Conservation (phyloP, 1,284 basidiomycete species). For the Pterulicium gracile region DNA sequence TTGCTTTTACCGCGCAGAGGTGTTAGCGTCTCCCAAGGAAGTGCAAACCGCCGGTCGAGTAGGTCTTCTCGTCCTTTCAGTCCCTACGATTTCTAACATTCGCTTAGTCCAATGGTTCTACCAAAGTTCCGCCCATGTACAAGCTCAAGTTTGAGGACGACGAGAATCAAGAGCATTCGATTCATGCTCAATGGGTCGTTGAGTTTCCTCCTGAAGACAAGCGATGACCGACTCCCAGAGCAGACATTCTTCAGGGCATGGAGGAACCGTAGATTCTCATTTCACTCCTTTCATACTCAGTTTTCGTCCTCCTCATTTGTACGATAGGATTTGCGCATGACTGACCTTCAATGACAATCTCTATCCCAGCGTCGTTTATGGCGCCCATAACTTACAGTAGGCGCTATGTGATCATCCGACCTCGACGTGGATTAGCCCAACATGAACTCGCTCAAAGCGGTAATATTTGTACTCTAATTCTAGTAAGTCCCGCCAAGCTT, state of each 20-base stretch:
- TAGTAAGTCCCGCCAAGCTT: no score
- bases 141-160: conserved; percentile 77
- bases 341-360: no score
- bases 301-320: no score
- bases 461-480: no score
- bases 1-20: conserved; percentile 77
- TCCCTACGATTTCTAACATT: not conserved
- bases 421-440: no score
- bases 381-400: no score
- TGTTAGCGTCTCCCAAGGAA: conserved; percentile 55
- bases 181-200: conserved; percentile 64
- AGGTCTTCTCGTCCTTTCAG: conserved; percentile 5
- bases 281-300: no score
- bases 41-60: conserved; percentile 34
- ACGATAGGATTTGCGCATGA: no score
- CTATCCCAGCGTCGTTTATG: no score
- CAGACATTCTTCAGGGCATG: conserved; percentile 4
- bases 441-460: no score
- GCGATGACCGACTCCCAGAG: not conserved
- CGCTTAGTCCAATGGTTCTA: conserved; percentile 24
- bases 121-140: conserved; percentile 43
- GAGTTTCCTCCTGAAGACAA: conserved; percentile 47
- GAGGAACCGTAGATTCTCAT: no score
- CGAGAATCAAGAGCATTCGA: conserved; percentile 65
- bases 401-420: no score